Percentiles rank a stretch among this genome's conserved stretches.
phyloP scores from a whole-genome alignment of 805 yeast species.

The Cyberlindnera samutprakarnensis region DNA sequence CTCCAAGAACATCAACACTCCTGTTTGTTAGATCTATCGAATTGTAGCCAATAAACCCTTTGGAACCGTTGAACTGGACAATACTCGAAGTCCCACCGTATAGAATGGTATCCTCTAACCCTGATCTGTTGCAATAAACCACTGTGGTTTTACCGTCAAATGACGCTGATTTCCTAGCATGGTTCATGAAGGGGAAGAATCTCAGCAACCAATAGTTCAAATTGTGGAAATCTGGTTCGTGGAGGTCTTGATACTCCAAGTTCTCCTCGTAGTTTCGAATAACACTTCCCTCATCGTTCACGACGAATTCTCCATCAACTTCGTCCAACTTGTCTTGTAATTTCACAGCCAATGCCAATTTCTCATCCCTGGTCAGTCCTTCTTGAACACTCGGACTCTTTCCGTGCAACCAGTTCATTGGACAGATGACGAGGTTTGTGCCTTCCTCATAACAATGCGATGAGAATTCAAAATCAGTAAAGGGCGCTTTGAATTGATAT shows the following conservation, averaged over 20 bases:
- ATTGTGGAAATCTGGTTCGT: constrained; percentile 39
- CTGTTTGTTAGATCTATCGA: constrained; percentile 34
- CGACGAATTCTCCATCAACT: constrained; percentile 12
- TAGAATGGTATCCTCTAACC: constrained; percentile 61
- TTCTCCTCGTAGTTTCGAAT: constrained; percentile 10
- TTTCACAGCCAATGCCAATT: constrained; percentile 12
- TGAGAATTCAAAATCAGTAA: constrained; percentile 66
- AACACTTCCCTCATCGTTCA: constrained; percentile 5
- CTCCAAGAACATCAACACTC: constrained; percentile 48
- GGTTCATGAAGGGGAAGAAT: constrained; percentile 52
- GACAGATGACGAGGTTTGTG: constrained; percentile 56
- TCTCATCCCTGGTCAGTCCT: constrained; percentile 8
- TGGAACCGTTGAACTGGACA: constrained; percentile 41
- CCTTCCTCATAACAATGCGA: constrained; percentile 37
- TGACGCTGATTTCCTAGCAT: constrained; percentile 12
- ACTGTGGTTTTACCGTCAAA: constrained; percentile 27
- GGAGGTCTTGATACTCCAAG: constrained; percentile 22
- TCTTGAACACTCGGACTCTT: constrained; percentile 33
- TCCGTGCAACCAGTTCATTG: constrained; percentile 80
- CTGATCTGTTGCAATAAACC: constrained; percentile 64
- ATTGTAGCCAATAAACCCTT: constrained; percentile 18
- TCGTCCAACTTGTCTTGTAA: constrained; percentile 9
- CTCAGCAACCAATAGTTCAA: constrained; percentile 72
- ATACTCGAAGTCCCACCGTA: constrained; percentile 65
- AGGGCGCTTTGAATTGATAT: constrained; percentile 75